Base-by-base conservation (phyloP, 1,139 yeast species). In the Cylindricascospora bacillispora region DNA sequence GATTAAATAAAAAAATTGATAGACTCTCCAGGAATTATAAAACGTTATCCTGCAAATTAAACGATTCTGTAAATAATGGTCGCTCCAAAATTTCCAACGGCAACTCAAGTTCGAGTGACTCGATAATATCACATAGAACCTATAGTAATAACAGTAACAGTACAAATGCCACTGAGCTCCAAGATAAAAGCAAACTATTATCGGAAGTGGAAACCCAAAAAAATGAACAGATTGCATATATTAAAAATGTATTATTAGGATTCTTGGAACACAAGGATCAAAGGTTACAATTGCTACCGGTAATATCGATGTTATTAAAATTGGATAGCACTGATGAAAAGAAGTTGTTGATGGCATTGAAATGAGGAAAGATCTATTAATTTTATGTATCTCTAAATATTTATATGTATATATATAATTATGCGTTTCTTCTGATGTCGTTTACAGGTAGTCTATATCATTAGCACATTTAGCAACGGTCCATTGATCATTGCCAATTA, bases 211-310 rank as follows among this genome's bases (percentile, higher is more conserved):
- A 52, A 15, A 50, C 56, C 6, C 54, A 53, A 9, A 28, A 40
- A 15, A 49, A 44, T 28, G 56, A 52, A 21, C 72, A 77, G 45
- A 62, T 77, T 17, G 82, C 89, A 13, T 89, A 89, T 51, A 66
- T 85, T 32, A 81, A 80, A 51, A 89, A 89, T 49, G 95, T 89
- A 2, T 56, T 89, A 13, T 59, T 89, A 6, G 95, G 95, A 2
- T 89, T 79, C 52, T 57, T 89, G 38, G 95, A 86, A 48, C 94
- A 82, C 48, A 80, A 69, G 45, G 97, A 86, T n/a, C 95, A 86
- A 54, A 64, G 97, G 32, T 73, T 67, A 21, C 82, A 76, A 51
- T 63, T 89, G 30, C 59, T 89, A 24, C 95, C 97, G 0, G 97
- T 89, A 4, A 64, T 89, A 18, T 70, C 86, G 32, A 74, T 82